Base-by-base conservation (phyloP, 139 green algal species). In the Chlamydomonas urium region DNA sequence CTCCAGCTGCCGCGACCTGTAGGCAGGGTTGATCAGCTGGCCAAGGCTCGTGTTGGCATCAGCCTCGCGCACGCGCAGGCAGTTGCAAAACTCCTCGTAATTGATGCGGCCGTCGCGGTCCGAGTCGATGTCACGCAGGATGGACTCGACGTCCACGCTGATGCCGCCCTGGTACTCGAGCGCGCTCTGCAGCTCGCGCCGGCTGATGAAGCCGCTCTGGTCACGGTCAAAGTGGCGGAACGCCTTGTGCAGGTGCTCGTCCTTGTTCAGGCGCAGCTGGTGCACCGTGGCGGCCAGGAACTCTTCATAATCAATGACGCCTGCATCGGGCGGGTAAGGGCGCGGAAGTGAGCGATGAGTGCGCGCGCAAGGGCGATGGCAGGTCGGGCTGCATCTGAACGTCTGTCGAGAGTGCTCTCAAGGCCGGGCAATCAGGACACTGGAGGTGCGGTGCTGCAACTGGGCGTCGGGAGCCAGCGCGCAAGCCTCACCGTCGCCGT, bases 251-350 rank as follows among this genome's bases (percentile, higher is more conserved):
- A 83, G 73, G 5, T 66, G 72, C 38, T 79, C 68, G n/a, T 76
- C 47, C 14, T 62, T 67, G 68, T 79, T 60, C 61, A 83, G 48
- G 14, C 57, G 35, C 56, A 56, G 57, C 38, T 79, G 63, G 37
- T 72, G 72, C 36, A 78, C 32, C 29, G 75, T 80, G 26, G 75
- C 67, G 17, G 65, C 68, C 0, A 75, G 32, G 36, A 80, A 76
- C 37, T 83, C 78, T 1, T 65, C 53, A 47, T 83, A 83, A 68
- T 83, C 77, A 2, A 78, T 61, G 10, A 53, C 65, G n/a, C 3
- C 45, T 53, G 17, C n/a, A n/a, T n/a, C n/a, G n/a, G n/a, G n/a
- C n/a, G n/a, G n/a, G n/a, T n/a, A n/a, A n/a, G n/a, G n/a, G n/a
- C n/a, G n/a, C n/a, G n/a, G n/a, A n/a, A n/a, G n/a, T n/a, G n/a